Conservation (phyloP, 768 basidiomycete species). For the Naematelia encephala region DNA sequence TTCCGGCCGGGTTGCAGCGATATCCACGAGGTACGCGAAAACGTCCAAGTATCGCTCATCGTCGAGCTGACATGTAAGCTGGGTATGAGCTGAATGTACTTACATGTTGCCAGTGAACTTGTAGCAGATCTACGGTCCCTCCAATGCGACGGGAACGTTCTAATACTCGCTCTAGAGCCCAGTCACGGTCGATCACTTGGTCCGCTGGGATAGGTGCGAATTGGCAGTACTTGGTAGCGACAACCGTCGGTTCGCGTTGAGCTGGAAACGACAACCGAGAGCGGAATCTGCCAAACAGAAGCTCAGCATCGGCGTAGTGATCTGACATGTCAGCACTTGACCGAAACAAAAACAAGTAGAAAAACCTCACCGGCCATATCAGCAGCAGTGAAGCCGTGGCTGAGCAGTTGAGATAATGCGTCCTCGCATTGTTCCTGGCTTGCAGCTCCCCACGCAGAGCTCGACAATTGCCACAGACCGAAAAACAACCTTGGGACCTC, state of each 20-base stretch:
- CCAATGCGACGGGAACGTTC: conserved; percentile 55
- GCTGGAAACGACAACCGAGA: neutral
- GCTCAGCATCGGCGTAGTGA: conserved; percentile 80
- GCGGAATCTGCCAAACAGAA: conserved; percentile 57
- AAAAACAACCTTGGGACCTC: conserved; percentile 66
- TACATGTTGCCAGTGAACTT: conserved; percentile 75
- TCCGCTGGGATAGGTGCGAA: conserved; percentile 56
- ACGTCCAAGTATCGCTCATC: conserved; percentile 57
- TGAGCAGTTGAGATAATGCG: conserved; percentile 65
- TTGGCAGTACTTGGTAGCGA: conserved; percentile 84
- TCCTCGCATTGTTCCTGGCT: conserved; percentile 63
- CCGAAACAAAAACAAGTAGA: conserved; percentile 6
- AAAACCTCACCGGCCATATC: conserved; percentile 47
- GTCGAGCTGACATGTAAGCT: too few species aligned
- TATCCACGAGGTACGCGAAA: conserved; percentile 58
- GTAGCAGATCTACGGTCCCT: conserved; percentile 62
- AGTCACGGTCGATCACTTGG: conserved; percentile 48
- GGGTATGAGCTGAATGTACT: neutral
- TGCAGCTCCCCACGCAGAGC: conserved; percentile 79
- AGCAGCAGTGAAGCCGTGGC: conserved; percentile 61
- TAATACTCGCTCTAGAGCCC: conserved; percentile 63
- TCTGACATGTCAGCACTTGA: conserved; percentile 61
- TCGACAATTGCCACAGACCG: conserved; percentile 81
- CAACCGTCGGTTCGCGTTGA: conserved; percentile 52
- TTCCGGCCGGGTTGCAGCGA: conserved; percentile 63